phyloP scores from a whole-genome alignment of 1,284 basidiomycete species.

The Singerocomus rubriflavus region DNA sequence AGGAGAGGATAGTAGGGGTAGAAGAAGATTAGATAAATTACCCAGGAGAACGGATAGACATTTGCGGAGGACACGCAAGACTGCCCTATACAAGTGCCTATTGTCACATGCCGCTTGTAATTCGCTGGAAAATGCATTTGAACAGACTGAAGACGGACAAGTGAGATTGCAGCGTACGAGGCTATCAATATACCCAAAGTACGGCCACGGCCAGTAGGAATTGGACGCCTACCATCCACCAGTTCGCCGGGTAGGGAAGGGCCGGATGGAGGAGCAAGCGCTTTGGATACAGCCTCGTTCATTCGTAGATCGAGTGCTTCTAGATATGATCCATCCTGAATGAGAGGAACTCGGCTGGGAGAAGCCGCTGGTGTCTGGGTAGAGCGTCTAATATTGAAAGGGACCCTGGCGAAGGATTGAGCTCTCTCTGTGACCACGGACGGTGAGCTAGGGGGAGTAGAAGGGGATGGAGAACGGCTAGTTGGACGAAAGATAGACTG shows the following conservation, averaged over 20 bases:
- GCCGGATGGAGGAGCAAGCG: slow-evolving; percentile 60
- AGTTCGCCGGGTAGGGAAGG: slow-evolving; percentile 48
- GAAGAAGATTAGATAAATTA: slow-evolving; percentile 63
- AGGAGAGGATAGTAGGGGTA: slow-evolving; percentile 62
- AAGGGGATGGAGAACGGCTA: slow-evolving; percentile 60
- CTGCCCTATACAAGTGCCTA: slow-evolving; percentile 61
- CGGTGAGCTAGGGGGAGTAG: slow-evolving; percentile 37
- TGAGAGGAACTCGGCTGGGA: slow-evolving; percentile 44
- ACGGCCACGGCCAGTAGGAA: slow-evolving; percentile 66
- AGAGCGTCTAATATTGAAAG: slow-evolving; percentile 55
- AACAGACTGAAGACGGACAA: slow-evolving; percentile 8
- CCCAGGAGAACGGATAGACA: slow-evolving; percentile 70
- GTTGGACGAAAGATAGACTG: slow-evolving; percentile 62
- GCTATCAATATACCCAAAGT: slow-evolving; percentile 64
- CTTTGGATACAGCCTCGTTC: slow-evolving; percentile 77
- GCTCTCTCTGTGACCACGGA: slow-evolving; percentile 41
- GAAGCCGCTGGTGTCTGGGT: slow-evolving; percentile 36
- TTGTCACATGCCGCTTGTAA: slow-evolving; percentile 61
- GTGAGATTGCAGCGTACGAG: slow-evolving; percentile 46
- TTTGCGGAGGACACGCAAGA: slow-evolving; percentile 68
- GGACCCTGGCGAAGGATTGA: slow-evolving; percentile 54
- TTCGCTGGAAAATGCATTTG: slow-evolving; percentile 47
- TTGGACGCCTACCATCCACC: slow-evolving; percentile 60
- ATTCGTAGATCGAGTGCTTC: slow-evolving; percentile 71
- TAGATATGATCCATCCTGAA: slow-evolving; percentile 76